phyloP scores from a whole-genome alignment of 352 stramenopile species.

The Globisporangium carolinianum region DNA sequence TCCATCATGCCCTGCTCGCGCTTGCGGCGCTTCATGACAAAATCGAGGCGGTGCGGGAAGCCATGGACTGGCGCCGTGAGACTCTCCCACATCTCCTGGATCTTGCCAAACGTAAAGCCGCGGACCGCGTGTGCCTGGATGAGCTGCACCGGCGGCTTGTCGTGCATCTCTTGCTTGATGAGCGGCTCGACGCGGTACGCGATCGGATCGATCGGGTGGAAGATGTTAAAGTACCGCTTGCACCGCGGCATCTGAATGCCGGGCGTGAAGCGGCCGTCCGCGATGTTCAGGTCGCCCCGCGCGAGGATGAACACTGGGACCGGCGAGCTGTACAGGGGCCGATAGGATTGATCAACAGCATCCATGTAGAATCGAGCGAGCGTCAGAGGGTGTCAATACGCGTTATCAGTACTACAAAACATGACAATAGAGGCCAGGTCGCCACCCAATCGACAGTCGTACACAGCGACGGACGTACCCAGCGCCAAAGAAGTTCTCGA shows the following conservation, averaged over 20 bases:
- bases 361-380: no score
- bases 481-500: conserved; percentile 84
- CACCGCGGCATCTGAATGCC: conserved; percentile 79
- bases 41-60: conserved; percentile 77
- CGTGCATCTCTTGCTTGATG: conserved; percentile 84
- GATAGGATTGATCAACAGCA: not conserved
- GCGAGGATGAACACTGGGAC: conserved; percentile 81
- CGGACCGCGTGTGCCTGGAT: conserved; percentile 69
- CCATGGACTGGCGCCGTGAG: conserved; percentile 65
- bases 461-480: conserved; percentile 32
- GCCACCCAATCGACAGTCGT: not conserved
- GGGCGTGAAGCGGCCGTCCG: conserved; percentile 65
- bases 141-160: conserved; percentile 75
- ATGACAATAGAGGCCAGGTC: no score
- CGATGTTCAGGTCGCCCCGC: conserved; percentile 69
- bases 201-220: conserved; percentile 90
- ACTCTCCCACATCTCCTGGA: conserved; percentile 69
- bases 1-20: conserved; percentile 84
- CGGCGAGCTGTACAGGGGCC: conserved; percentile 40
- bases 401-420: no score
- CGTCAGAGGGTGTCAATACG: no score
- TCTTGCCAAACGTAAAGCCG: conserved; percentile 58
- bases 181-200: conserved; percentile 88
- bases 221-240: conserved; percentile 87
- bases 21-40: conserved; percentile 66